These are phyloP conservation scores for Nothomitra cinnamomea DNA, from an alignment of 2,329 filamentous ascomycete species.

Conservation along the genomic window DNA sequence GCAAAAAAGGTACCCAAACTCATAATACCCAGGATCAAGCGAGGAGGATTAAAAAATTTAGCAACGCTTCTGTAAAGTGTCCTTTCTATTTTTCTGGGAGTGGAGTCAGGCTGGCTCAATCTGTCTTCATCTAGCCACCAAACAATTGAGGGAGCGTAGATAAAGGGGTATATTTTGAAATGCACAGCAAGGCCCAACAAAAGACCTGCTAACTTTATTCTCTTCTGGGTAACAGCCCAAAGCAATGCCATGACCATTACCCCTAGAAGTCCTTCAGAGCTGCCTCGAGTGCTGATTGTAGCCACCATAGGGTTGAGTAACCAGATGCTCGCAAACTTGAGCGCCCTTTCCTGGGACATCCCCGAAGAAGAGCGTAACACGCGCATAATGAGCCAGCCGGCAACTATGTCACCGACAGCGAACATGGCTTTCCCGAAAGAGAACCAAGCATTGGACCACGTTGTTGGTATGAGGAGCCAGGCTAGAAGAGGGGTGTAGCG, in stretches of 20 bases:
- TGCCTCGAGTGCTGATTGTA: conserved; percentile 86
- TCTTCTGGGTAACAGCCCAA: conserved; percentile 56
- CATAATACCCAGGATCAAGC: conserved; percentile 40
- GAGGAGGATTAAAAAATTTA: conserved; percentile 26
- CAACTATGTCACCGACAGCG: conserved; percentile 63
- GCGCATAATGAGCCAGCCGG: conserved; percentile 49
- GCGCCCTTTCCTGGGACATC: conserved; percentile 37
- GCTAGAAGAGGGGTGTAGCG: conserved; percentile 89
- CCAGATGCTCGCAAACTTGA: conserved; percentile 76
- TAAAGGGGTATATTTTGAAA: conserved; percentile 98
- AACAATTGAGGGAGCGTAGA: conserved; percentile 69
- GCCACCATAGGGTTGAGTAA: conserved; percentile 96
- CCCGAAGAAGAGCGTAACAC: conserved; percentile 14
- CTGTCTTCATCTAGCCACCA: conserved; percentile 58
- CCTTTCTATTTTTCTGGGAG: not conserved
- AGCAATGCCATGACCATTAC: conserved; percentile 69
- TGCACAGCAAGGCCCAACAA: conserved; percentile 75
- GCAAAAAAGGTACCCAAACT: conserved; percentile 57
- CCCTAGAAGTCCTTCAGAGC: conserved; percentile 77
- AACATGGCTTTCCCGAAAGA: conserved; percentile 81
- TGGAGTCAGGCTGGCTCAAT: not conserved
- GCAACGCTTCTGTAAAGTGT: conserved; percentile 5
- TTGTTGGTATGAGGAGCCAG: conserved; percentile 75
- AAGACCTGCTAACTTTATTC: conserved; percentile 48
- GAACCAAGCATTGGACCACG: conserved; percentile 46